These are phyloP conservation scores for Fusarium drepaniforme DNA, from an alignment of 2,329 filamentous ascomycete species.

Conservation along the genomic window DNA sequence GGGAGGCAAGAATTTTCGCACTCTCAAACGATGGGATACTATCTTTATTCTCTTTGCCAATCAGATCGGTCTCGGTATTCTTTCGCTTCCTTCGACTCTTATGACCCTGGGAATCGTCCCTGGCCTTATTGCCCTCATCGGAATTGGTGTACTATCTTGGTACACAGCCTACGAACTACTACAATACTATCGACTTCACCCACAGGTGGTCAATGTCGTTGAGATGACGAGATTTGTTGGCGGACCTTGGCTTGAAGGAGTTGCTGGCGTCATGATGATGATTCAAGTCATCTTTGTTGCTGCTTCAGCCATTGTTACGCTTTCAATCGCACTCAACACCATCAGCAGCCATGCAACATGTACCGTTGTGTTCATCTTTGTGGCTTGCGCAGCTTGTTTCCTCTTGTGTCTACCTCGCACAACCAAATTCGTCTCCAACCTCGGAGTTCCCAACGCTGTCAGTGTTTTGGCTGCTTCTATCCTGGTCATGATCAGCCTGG, in stretches of 20 bases:
- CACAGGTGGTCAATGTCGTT: constrained; percentile 75
- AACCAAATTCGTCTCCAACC: constrained; percentile 27
- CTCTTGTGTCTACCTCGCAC: constrained; percentile 28
- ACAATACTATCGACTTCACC: constrained; percentile 76
- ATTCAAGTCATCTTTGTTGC: constrained; percentile 36
- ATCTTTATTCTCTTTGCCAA: constrained; percentile 42
- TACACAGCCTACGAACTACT: constrained; percentile 61
- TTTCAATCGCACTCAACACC: constrained; percentile 36
- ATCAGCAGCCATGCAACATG: constrained; percentile 28
- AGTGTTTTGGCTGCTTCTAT: constrained; percentile 30
- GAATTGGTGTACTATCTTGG: constrained; percentile 73
- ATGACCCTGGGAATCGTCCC: constrained; percentile 75
- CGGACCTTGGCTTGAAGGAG: constrained; percentile 21
- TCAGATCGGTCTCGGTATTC: constrained; percentile 51
- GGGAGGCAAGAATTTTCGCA: constrained; percentile 41
- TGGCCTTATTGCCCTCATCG: constrained; percentile 75
- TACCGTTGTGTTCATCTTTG: constrained; percentile 31
- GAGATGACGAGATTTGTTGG: constrained; percentile 71
- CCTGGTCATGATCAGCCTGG: constrained; percentile 36
- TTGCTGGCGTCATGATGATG: constrained; percentile 35
- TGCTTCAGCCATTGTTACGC: constrained; percentile 30
- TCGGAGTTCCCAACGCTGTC: constrained; percentile 31
- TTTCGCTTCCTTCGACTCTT: constrained; percentile 79
- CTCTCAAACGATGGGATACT: constrained; percentile 39
- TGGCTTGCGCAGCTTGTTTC: constrained; percentile 20